phyloP scores from a whole-genome alignment of 257 asterid species.

The Solanum sejunctum region DNA sequence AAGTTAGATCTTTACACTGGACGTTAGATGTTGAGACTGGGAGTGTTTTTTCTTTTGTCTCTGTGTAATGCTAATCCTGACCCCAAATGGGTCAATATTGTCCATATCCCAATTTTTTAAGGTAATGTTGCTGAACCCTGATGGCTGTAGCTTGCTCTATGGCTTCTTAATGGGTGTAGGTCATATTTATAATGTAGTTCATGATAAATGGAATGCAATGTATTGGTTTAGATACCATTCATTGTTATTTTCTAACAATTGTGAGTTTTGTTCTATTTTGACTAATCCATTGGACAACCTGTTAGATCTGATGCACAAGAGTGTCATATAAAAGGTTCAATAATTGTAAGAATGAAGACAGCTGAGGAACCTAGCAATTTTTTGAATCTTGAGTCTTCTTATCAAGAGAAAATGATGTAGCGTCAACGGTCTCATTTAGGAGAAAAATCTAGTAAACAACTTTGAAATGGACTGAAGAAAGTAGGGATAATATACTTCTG shows the following conservation, averaged over 20 bases:
- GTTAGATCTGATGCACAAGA: neutral
- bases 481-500: neutral
- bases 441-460: neutral
- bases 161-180: neutral
- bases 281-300: neutral
- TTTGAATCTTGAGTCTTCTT: neutral
- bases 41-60: neutral
- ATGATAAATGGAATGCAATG: neutral
- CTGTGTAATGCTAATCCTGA: neutral
- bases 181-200: neutral
- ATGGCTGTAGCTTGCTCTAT: neutral
- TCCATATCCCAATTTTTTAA: neutral
- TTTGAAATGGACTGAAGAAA: neutral
- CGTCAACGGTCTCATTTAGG: neutral
- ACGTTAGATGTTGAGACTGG: neutral
- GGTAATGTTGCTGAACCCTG: neutral
- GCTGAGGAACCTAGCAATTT: neutral
- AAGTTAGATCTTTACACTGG: neutral
- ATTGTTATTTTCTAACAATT: neutral
- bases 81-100: neutral
- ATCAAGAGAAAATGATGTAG: neutral
- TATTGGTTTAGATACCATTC: neutral
- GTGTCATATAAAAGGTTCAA: neutral
- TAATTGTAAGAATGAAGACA: neutral
- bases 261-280: neutral